Base-by-base conservation (phyloP, 2,329 filamentous ascomycete species). In the Aspergillus quadrilineatus region DNA sequence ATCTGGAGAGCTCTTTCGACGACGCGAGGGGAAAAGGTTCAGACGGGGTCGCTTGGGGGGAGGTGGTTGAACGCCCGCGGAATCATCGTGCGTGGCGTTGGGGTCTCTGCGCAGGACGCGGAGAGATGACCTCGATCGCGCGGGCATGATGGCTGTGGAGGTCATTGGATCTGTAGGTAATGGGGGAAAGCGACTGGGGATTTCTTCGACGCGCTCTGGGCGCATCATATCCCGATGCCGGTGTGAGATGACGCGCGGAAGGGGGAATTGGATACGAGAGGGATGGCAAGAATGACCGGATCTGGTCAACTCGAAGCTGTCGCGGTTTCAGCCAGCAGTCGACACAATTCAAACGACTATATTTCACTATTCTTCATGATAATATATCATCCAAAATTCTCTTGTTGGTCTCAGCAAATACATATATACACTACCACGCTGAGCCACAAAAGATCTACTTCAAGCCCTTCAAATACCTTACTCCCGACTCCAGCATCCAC, bases 401-500 rank as follows among this genome's bases (percentile, higher is more conserved):
- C 22, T 22, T 22, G 22, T 22, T 22, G 22, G 22, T 22, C 22
- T 22, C 22, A 22, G 22, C 22, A 22, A 14, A 1, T 12, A 37
- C 14, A 37, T 37, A 37, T 37, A 37, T 37, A 10, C 14, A 14
- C 34, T 34, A 34, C 7, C 30, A 34, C 30, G 10, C 10, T 10
- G 39, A 9, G n/a, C 10, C 22, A 29, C 22, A 44, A 22, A 36
- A 22, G 36, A 50, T 37, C 44, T 41, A 48, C 15, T 66, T 63
- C 50, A 67, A 29, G 29, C 64, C 63, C 50, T 56, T 62, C 60
- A 74, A 36, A 65, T 70, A 73, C 22, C 48, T 49, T 17, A 69
- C 62, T 4, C 71, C 71, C 8, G 69, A 71, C 53, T 71, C 70
- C 51, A 74, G 50, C 55, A 74, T 61, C 70, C 70, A 73, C 72